Conservation (phyloP, 2,329 filamentous ascomycete genomes). For the Aureobasidium uvarum region DNA sequence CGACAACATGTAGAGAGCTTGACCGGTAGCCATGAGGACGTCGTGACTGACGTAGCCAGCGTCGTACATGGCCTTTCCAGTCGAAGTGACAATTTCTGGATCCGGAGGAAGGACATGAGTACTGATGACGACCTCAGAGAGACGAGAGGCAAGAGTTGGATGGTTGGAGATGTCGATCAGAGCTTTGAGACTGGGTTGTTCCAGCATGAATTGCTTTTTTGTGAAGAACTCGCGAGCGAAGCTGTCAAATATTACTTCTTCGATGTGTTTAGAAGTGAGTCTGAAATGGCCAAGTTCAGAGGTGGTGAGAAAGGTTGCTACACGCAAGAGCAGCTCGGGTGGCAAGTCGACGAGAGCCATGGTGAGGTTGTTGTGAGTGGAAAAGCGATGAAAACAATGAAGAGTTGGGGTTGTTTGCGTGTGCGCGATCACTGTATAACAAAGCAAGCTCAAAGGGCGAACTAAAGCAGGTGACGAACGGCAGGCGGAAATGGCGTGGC, state of each 20-base stretch:
- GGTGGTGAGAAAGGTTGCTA: conserved; percentile 56
- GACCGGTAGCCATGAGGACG: conserved; percentile 44
- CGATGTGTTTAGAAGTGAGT: conserved; percentile 55
- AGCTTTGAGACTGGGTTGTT: conserved; percentile 55
- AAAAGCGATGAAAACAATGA: not conserved
- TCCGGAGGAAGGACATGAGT: conserved; percentile 36
- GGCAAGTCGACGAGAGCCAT: conserved; percentile 41
- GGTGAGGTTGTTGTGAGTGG: not conserved
- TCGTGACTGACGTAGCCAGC: conserved; percentile 28
- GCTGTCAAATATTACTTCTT: conserved; percentile 53
- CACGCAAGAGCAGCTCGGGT: conserved; percentile 58
- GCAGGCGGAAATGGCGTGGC: conserved; percentile 5
- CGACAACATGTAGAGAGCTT: conserved; percentile 54
- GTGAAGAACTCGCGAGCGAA: conserved; percentile 64
- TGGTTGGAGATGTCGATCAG: conserved; percentile 48
- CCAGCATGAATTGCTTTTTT: conserved; percentile 65
- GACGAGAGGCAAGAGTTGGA: conserved; percentile 41
- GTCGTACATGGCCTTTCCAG: conserved; percentile 28
- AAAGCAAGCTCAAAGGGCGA: too few species aligned
- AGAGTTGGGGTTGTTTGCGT: not conserved
- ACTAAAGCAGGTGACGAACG: not conserved
- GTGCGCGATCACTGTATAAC: not conserved
- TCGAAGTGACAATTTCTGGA: not conserved
- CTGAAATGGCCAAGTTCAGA: conserved; percentile 57
- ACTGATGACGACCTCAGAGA: conserved; percentile 53